phyloP scores from a whole-genome alignment of 2,329 filamentous ascomycete genomes.

The Nakataea oryzae region DNA sequence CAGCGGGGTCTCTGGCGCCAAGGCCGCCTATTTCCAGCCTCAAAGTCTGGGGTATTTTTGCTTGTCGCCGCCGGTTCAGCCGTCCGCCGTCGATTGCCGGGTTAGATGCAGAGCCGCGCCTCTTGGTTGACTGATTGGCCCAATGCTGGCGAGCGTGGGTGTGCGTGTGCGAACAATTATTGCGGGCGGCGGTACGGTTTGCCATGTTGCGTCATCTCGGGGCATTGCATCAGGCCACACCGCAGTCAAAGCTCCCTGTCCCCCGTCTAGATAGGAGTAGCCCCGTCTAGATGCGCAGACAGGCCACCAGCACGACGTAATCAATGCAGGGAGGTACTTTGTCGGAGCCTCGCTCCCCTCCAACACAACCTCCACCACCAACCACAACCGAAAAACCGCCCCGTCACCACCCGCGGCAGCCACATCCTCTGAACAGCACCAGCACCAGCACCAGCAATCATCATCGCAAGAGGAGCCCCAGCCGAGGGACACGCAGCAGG shows the following conservation, averaged over 20 bases:
- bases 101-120: no score
- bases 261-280: neutral
- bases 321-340: neutral
- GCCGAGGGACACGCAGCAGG: slow-evolving; percentile 2
- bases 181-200: no score
- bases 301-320: neutral
- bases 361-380: neutral
- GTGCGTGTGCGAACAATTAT: neutral
- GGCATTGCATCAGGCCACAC: neutral
- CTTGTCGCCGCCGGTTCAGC: neutral
- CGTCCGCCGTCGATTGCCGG: no score
- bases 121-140: neutral
- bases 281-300: no score
- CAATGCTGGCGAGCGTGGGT: neutral
- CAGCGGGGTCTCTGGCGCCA: neutral
- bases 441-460: no score
- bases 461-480: neutral
- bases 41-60: neutral
- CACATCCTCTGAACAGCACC: neutral
- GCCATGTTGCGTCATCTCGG: neutral
- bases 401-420: no score
- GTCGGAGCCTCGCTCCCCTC: neutral
- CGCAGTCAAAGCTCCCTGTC: neutral
- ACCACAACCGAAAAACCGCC: neutral
- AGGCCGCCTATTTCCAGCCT: neutral